Evolutionary conservation across 305 asterid genomes (phyloP), one percentile per base, ranked within the genome.

Genomic region (Fraxinus baroniana): DNA sequence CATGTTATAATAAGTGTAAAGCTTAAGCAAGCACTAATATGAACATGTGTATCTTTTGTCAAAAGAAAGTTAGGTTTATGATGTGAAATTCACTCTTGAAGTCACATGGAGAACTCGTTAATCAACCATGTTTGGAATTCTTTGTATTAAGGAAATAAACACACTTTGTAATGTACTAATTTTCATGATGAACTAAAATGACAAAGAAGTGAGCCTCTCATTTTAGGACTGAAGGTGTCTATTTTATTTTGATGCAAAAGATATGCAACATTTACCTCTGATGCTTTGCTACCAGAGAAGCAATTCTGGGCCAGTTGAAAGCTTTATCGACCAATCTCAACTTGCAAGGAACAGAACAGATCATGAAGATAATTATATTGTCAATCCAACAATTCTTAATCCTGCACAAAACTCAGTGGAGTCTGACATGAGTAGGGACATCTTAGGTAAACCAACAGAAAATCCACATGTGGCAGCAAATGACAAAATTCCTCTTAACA

Each of bases 291-390:
- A 81, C 71, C 94, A 90, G 96, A 87, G 89, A 88, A 86, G 86
- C 87, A 87, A 83, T 89, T 78, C 91, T 68, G 95, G 91, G 44
- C 89, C 88, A 76, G 85, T 80, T 66, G 95, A 90, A 84, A 89
- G 88, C 86, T 90, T 89, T 57, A 75, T 83, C 20, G 93, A 91
- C 46, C 96, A 90, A 73, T 81, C 88, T 46, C 96, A 87, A 60
- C 84, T 88, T 35, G 82, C 85, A 49, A 88, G 89, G 79, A 84
- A 84, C 32, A 86, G 89, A 77, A 87, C 90, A 79, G 88, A 87
- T 80, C 88, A 87, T 24, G 97, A 90, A 82, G 94, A 89, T 81
- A 71, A 82, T 84, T 62, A 84, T 81, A 78, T 76, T 82, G 84
- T 85, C 66, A 72, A 83, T 83, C 82, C 94, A 37, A 52, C 86